Evolutionary conservation across 2,329 filamentous ascomycete genomes (phyloP).

Genomic region (Microascus cirrosus): DNA sequence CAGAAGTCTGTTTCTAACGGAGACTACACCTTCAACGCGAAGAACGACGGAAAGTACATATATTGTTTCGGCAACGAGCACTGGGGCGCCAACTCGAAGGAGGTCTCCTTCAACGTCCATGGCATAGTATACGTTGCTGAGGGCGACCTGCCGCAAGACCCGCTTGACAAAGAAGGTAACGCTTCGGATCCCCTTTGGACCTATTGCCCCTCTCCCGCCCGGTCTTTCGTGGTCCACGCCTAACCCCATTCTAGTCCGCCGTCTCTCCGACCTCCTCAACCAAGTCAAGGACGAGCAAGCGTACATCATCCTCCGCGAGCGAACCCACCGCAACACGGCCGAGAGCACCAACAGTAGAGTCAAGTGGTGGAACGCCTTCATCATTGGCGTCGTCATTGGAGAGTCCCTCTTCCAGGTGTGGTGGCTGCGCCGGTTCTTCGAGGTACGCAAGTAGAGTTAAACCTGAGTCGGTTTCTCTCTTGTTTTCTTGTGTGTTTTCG

Average conservation of each 20-base stretch:
- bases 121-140: slow-evolving; percentile 96
- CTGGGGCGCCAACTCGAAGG: slow-evolving; percentile 92
- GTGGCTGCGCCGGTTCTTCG: slow-evolving; percentile 98
- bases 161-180: slow-evolving; percentile 80
- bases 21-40: slow-evolving; percentile 84
- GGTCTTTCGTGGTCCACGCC: background rate
- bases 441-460: slow-evolving; percentile 36
- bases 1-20: slow-evolving; percentile 76
- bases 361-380: slow-evolving; percentile 99
- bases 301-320: slow-evolving; percentile 91
- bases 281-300: slow-evolving; percentile 97
- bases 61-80: slow-evolving; percentile 99
- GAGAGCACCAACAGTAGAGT: slow-evolving; percentile 96
- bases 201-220: background rate
- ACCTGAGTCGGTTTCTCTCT: background rate
- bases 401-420: slow-evolving; percentile 98
- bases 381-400: slow-evolving; percentile 76
- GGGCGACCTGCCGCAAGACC: slow-evolving; percentile 71
- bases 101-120: slow-evolving; percentile 98
- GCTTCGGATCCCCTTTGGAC: background rate
- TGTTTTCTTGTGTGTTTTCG: background rate
- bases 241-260: slow-evolving; percentile 41
- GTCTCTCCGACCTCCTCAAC: slow-evolving; percentile 71
- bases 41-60: slow-evolving; percentile 74
- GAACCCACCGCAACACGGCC: slow-evolving; percentile 94